Base-by-base conservation (phyloP, 352 stramenopile genomes). In the Ophiocytium majus region DNA sequence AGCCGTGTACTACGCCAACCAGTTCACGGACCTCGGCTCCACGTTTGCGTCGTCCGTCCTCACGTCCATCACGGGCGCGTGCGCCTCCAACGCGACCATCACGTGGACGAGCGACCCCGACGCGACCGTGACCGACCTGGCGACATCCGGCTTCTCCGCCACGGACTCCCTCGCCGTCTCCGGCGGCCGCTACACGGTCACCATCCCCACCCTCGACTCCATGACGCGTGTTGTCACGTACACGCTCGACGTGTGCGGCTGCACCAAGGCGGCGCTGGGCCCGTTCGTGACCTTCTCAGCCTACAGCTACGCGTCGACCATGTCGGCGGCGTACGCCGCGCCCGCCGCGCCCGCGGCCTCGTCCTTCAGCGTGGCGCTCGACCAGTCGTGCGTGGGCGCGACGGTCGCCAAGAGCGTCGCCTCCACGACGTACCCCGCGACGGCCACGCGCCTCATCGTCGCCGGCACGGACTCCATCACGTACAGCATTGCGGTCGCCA, bases 161-260 rank as follows among this genome's bases (percentile, higher is more conserved):
- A 14, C 43, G 5, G 43, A 57, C 43, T 5, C 43, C 5, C 43
- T 57, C 43, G 14, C 43, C 5, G 5, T 5, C 43, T 5, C 43
- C 5, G 43, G 5, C 43, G 14, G 14, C 43, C 5, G 14, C 5
- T 57, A 14, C 43, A 14, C 43, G 5, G 5, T 57, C 43, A 14
- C 43, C 43, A 57, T 57, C 43, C 43, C 43, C 63, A 37, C 28
- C 19, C 63, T 63, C 35, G 63, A 17, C 33, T 32, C 63, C 9
- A 10, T 83, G 33, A 43, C 32, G 36, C 78, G 80, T 63, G 79
- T 35, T 9, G 80, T 63, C 5, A 80, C 32, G 0, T 83, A 83
- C 34, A 83, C 63, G 63, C 80, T 80, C 19, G 43, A 36, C 63
- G 9, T 66, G 9, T 35, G 63, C 19, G 80, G 78, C 37, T 28